Conservation (phyloP, 306 rosid species). For the Prunus dulcis region DNA sequence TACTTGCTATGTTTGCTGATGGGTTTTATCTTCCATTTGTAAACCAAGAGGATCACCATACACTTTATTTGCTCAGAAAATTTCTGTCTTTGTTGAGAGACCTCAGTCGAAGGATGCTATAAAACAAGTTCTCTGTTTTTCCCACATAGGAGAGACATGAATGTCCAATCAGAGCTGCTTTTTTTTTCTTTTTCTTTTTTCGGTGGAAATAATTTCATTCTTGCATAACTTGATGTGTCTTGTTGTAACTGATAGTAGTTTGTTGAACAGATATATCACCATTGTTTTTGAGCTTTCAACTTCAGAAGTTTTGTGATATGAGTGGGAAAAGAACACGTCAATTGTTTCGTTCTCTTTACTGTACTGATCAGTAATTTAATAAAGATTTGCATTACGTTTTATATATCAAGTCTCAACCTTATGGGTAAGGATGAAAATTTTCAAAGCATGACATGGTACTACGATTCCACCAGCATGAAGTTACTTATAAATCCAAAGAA, state of each 20-base stretch:
- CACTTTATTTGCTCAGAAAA: constrained; percentile 18
- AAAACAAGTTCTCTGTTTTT: constrained; percentile 9
- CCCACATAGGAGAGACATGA: neutral
- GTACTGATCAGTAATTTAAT: no score
- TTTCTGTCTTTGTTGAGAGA: constrained; percentile 17
- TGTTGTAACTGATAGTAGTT: constrained; percentile 12
- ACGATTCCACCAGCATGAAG: no score
- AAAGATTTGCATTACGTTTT: no score
- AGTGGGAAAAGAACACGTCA: neutral
- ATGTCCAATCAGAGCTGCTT: constrained; percentile 11
- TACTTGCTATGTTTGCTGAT: constrained; percentile 41
- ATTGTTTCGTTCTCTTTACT: neutral
- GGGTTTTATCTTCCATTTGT: constrained; percentile 40
- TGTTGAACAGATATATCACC: neutral
- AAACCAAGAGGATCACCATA: constrained; percentile 28
- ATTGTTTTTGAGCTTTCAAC: neutral
- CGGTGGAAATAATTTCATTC: constrained; percentile 18
- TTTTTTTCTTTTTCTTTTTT: neutral
- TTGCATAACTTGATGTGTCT: constrained; percentile 16
- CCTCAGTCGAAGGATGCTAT: constrained; percentile 5
- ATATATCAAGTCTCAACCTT: no score
- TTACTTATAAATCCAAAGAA: no score
- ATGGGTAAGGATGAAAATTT: no score
- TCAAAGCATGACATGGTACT: no score
- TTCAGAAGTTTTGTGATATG: neutral